Conservation (phyloP, 257 asterid species). For the Solanum pinnatisectum region DNA sequence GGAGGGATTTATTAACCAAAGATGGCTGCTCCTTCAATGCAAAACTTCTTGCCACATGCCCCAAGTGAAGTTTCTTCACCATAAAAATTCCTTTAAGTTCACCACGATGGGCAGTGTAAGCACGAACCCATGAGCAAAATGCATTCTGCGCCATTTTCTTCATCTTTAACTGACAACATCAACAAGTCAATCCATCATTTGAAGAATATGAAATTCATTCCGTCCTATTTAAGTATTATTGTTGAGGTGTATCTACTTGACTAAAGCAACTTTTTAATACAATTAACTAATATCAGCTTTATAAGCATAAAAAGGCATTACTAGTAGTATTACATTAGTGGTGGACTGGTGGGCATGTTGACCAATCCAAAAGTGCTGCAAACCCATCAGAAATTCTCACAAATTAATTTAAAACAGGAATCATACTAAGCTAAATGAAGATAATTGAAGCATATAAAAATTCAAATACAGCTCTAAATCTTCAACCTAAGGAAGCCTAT, state of each 20-base stretch:
- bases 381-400: not conserved
- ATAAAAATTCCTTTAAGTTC: conserved; percentile 74
- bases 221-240: not conserved
- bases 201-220: not conserved
- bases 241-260: not conserved
- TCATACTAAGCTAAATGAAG: not conserved
- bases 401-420: not conserved
- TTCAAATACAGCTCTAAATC: not conserved
- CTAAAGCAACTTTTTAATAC: not conserved
- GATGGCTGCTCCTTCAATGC: conserved; percentile 92
- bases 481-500: not conserved
- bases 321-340: not conserved
- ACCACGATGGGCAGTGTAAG: conserved; percentile 93
- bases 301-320: not conserved
- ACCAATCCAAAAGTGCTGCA: not conserved
- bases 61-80: conserved; percentile 88
- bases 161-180: conserved; percentile 39
- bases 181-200: not conserved
- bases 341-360: not conserved
- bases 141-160: conserved; percentile 62
- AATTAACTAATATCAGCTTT: not conserved
- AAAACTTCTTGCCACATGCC: conserved; percentile 83
- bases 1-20: conserved; percentile 60
- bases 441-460: not conserved
- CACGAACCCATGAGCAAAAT: conserved; percentile 85